Base-by-base conservation (phyloP, 306 rosid genomes). In the Begonia masoniana region DNA sequence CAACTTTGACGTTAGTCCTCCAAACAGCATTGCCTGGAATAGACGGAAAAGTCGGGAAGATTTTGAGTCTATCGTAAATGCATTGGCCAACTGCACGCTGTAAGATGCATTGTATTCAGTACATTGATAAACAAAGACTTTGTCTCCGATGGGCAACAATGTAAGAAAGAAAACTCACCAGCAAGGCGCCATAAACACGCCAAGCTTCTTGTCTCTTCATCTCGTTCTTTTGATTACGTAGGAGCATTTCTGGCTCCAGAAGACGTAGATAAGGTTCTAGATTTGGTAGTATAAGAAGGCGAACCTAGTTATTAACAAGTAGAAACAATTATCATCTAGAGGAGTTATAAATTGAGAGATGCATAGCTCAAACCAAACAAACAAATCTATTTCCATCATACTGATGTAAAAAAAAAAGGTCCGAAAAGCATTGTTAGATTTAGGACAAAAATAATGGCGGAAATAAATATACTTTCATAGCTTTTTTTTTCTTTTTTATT, bases 231-330 rank as follows among this genome's bases (percentile, higher is more conserved):
- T 80, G 95, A 61, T 76, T 80, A 69, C 82, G 91, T 64, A 48
- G 71, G 59, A 67, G 81, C 96, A 81, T 80, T 61, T 87, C 94
- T 45, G 94, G 78, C 55, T 72, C 85, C 59, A 89, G 80, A 65
- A 84, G 94, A 64, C 62, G 94, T 74, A 85, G 66, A 69, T 89
- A 85, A 10, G 85, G 81, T 72, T 89, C 83, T n/a, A 89, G 85
- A 73, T 89, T 89, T 62, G 95, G 95, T 62, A 82, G 76, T 70
- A 89, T 67, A 65, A 89, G 81, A 70, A 80, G 62, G 54, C 78
- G 78, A 67, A 89, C 89, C 97, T 89, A 64, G 16, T 63, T 72
- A 72, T 19, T 51, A 66, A 41, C 39, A 31, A 31, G 39, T 31
- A 49, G 49, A 52, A 67, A 47, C 41, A 53, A 45, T 50, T 56